Evolutionary conservation across 306 rosid species (phyloP), one percentile per base, ranked within the genome.

Genomic region (Sophora flavescens): DNA sequence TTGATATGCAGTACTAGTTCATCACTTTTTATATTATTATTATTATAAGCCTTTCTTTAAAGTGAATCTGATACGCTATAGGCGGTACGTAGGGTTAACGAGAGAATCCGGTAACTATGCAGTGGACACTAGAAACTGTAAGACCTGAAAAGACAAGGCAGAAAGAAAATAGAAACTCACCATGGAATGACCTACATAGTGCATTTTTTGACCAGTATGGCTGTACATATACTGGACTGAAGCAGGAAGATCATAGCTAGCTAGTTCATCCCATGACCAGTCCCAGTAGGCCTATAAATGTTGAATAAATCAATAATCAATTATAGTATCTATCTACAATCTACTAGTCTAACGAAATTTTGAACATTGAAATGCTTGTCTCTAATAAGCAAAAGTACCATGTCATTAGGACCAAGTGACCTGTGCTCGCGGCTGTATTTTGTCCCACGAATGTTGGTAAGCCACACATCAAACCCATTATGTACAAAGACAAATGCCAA

Each of bases 121-220:
- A 22, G 1, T 22, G 22, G 32, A 17, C 53, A 63, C 61, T 61
- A 10, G 11, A 47, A 8, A 60, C 12, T 22, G 5, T 2, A 18
- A 18, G 78, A 76, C 70, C 58, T n/a, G 2, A 51, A 62, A 53
- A 5, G 0, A 56, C 11, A 16, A 36, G 28, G 58, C 10, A 44
- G 0, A 59, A 52, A 22, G 30, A 56, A 62, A 8, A 4, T 8
- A 28, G 4, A 12, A 28, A 69, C 73, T 85, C 36, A 90, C 97
- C 89, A 84, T 80, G 17, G 98, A 93, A 78, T 93, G 97, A 33
- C 94, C 98, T 16, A 80, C 84, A 70, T 87, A 94, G n/a, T n/a
- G n/a, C n/a, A n/a, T n/a, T n/a, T n/a, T n/a, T n/a, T n/a, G n/a
- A n/a, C n/a, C n/a, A n/a, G n/a, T n/a, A n/a, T n/a, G n/a, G n/a